Base-by-base conservation (phyloP, 177 flowering plant genomes). In the Telopea speciosissima region DNA sequence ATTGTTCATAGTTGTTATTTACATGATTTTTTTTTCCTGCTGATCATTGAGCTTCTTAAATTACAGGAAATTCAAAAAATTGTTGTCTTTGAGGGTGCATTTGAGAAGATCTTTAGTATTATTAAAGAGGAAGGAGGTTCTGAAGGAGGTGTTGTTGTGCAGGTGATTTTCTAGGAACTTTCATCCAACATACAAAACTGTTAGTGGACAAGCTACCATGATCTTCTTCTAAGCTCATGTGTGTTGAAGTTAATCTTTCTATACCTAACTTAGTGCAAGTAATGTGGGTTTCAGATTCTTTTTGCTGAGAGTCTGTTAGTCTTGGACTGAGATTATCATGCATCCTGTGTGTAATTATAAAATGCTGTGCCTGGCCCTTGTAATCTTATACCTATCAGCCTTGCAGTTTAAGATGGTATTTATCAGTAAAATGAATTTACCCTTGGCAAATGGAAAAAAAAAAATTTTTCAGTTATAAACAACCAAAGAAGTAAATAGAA, bases 91-190 rank as follows among this genome's bases (percentile, higher is more conserved):
- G 99, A 95, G 84, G 97, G 98, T 71, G 98, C 92, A 65, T 91
- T 96, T 80, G 99, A 96, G 75, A 96, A 96, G 82, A 93, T 96
- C n/a, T 96, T 96, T 80, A 89, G 93, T 77, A 91, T 96, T 56
- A 86, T 96, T 45, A 96, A 83, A 77, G 99, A 91, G 84, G 99
- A 96, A 80, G 99, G 99, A 68, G 97, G 93, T 62, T 88, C 99
- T 62, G 99, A 93, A 65, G 99, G 99, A 58, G 99, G 98, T 72
- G 98, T 95, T 73, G 99, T 95, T 79, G 99, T 95, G 68, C 99
- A 95, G 97, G 99, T 95, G 71, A 79, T 69, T 49, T 8, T 62
- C 26, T 69, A 59, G 24, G 16, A 66, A 24, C 40, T 36, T 36
- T 36, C 40, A 31, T 31, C 33, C 33, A 36, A 36, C 40, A 36